phyloP scores from a whole-genome alignment of 371 early-diverging fungal species.

The Mycotypha africana region DNA sequence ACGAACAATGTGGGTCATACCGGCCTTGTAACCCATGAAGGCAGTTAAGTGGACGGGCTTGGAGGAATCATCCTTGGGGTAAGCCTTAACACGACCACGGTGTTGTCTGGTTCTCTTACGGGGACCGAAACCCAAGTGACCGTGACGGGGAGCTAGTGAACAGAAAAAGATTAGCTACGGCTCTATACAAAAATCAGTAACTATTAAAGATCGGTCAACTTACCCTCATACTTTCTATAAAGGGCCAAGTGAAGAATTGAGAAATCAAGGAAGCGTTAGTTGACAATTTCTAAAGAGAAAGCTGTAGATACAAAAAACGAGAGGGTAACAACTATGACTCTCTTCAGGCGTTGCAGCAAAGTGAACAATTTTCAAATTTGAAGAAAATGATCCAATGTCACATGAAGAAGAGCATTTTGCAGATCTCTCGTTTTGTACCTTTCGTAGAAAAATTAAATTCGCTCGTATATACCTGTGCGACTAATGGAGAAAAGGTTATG shows the following conservation, averaged over 20 bases:
- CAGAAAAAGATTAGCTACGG: neutral
- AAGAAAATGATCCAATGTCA: too few species aligned
- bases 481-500: conserved; percentile 1
- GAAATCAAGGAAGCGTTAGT: neutral
- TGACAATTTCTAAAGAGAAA: neutral
- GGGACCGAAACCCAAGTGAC: conserved; percentile 99
- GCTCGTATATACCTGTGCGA: conserved; percentile 24
- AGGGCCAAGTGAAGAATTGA: neutral
- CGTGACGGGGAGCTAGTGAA: conserved; percentile 84
- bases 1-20: conserved; percentile 99
- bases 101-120: conserved; percentile 96
- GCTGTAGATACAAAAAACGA: neutral
- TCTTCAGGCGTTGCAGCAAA: too few species aligned
- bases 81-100: conserved; percentile 97
- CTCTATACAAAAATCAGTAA: too few species aligned
- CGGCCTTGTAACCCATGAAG: conserved; percentile 99
- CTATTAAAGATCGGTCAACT: too few species aligned
- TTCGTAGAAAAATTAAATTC: too few species aligned
- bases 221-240: conserved; percentile 19
- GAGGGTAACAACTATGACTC: neutral
- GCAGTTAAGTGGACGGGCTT: conserved; percentile 99
- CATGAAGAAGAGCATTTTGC: too few species aligned
- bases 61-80: conserved; percentile 96
- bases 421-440: too few species aligned
- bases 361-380: too few species aligned